Conservation (phyloP, 257 asterid species). For the Cynanchum wilfordii region DNA sequence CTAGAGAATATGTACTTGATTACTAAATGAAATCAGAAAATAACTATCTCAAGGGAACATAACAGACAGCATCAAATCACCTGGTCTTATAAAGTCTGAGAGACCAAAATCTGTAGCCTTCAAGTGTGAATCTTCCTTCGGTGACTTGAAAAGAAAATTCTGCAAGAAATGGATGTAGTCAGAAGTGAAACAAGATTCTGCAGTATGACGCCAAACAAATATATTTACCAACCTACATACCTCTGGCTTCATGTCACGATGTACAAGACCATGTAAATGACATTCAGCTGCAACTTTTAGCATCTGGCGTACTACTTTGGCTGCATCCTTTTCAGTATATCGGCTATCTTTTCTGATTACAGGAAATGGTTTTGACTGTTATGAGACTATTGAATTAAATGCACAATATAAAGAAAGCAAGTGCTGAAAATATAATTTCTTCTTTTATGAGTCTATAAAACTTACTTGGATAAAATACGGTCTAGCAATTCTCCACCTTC, state of each 20-base stretch:
- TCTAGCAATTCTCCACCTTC: conserved; percentile 98
- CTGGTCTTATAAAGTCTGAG: conserved; percentile 95
- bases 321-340: conserved; percentile 97
- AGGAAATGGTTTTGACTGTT: conserved; percentile 25
- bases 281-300: conserved; percentile 98
- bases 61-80: conserved; percentile 31
- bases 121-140: conserved; percentile 74
- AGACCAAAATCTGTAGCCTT: conserved; percentile 99
- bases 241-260: conserved; percentile 99
- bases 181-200: conserved; percentile 16
- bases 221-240: conserved; percentile 28
- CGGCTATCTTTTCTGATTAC: conserved; percentile 92
- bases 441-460: not conserved
- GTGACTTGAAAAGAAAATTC: conserved; percentile 91
- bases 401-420: conserved; percentile 4
- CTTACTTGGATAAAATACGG: conserved; percentile 91
- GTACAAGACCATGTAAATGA: conserved; percentile 97
- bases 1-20: not conserved
- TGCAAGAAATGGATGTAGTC: conserved; percentile 28
- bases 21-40: not conserved
- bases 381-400: conserved; percentile 16
- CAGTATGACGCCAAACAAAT: conserved; percentile 13
- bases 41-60: not conserved
- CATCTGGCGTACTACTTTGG: conserved; percentile 93
- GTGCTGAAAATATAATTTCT: conserved; percentile 12